phyloP scores from a whole-genome alignment of 1,284 basidiomycete species.

The Xanthoconium separans region DNA sequence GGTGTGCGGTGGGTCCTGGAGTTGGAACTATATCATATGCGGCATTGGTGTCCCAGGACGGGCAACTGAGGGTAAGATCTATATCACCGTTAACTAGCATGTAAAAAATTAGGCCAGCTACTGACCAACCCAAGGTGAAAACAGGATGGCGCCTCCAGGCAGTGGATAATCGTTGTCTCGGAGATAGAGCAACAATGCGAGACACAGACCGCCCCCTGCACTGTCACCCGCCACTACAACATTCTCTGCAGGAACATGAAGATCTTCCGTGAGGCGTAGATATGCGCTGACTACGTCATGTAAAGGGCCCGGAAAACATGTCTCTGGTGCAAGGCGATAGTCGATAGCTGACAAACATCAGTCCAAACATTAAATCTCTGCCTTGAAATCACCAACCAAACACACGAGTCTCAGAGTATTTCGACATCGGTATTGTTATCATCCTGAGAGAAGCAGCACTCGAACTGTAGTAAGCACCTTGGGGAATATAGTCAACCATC shows the following conservation, averaged over 20 bases:
- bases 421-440: constrained; percentile 90
- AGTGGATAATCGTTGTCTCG: constrained; percentile 81
- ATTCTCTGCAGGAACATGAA: constrained; percentile 89
- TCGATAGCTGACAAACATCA: constrained; percentile 69
- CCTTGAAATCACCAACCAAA: constrained; percentile 66
- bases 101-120: constrained; percentile 18
- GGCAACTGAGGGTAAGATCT: constrained; percentile 95
- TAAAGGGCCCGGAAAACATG: constrained; percentile 89
- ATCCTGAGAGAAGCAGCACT: constrained; percentile 93
- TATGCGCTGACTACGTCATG: constrained; percentile 91
- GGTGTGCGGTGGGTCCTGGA: constrained; percentile 75
- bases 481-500: constrained; percentile 4
- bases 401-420: constrained; percentile 89
- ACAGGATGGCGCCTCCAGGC: constrained; percentile 79
- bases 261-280: constrained; percentile 83
- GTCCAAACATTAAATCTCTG: background rate
- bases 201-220: constrained; percentile 86
- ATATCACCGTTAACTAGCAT: constrained; percentile 6
- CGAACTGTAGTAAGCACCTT: constrained; percentile 92
- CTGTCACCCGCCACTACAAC: constrained; percentile 90
- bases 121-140: constrained; percentile 94
- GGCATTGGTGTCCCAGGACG: constrained; percentile 95
- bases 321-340: constrained; percentile 95
- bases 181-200: constrained; percentile 91
- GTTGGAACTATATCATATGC: constrained; percentile 78